These are phyloP conservation scores for Rhynchosporium graminicola DNA, from an alignment of 2,329 filamentous ascomycete species.

Conservation along the genomic window DNA sequence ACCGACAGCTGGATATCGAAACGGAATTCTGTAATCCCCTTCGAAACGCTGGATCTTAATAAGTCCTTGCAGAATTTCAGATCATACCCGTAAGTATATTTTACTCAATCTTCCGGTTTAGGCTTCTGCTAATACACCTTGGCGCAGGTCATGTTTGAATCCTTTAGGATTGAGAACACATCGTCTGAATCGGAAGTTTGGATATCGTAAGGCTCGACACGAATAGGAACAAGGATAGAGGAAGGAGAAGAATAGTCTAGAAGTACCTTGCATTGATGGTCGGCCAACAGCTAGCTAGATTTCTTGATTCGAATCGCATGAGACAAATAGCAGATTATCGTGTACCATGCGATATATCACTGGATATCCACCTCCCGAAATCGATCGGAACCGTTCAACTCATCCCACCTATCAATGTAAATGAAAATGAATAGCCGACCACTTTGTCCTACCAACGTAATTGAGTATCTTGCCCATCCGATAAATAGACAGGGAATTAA, in stretches of 20 bases:
- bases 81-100: neutral
- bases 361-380: neutral
- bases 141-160: slow-evolving; percentile 14
- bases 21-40: no score
- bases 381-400: neutral
- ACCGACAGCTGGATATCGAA: neutral
- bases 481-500: slow-evolving; percentile 10
- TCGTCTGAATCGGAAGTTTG: neutral
- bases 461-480: neutral
- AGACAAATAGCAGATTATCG: no score
- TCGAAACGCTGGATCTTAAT: neutral
- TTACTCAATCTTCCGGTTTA: slow-evolving; percentile 2
- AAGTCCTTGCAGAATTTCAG: neutral
- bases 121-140: slow-evolving; percentile 19
- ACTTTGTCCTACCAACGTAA: neutral
- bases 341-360: no score
- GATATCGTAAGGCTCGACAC: neutral
- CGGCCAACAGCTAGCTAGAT: neutral
- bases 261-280: neutral
- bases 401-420: neutral
- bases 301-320: neutral
- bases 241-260: neutral
- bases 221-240: neutral
- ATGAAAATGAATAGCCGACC: neutral
- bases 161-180: slow-evolving; percentile 4